Base-by-base conservation (phyloP, 306 rosid genomes). In the Myrica gale region DNA sequence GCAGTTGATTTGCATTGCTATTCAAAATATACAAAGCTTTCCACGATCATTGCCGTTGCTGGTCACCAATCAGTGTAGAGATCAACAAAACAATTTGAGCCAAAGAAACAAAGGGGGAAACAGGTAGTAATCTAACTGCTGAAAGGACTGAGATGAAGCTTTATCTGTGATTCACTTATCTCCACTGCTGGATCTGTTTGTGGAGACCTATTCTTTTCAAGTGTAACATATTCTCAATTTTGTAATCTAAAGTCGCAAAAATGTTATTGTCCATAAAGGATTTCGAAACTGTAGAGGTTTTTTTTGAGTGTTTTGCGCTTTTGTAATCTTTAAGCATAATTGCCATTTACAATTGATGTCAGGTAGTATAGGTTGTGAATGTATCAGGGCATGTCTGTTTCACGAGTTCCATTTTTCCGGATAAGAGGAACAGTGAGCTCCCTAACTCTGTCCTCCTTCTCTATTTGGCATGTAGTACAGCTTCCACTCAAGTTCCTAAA, bases 141-240 rank as follows among this genome's bases (percentile, higher is more conserved):
- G 68, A 51, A 78, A 77, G 26, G 66, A 74, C 77, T 69, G 67
- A 37, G 71, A 75, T 55, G 82, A 83, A 80, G 79, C 71, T 74
- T 61, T 76, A 69, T 54, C 74, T 78, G 47, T 73, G 72, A 68
- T 81, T 81, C 69, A 73, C 69, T 84, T 80, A 72, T 75, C 60
- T 69, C 70, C 61, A 54, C 73, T 50, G 4, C 7, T 46, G 12
- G 39, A 57, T 37, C 41, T 68, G 72, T 44, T 66, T 4, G 50
- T n/a, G 70, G 70, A 42, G 70, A 8, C 44, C 39, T 21, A 78
- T 71, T 78, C 71, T 62, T 78, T 78, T 44, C 65, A 82, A 74
- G 55, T 87, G 88, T 88, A 84, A 69, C 79, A 80, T 90, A 84
- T 82, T 81, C 72, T 77, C 71, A 60, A 52, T 66, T 26, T n/a